phyloP scores from a whole-genome alignment of 495 filamentous ascomycete species.

The Penicillium taxi region DNA sequence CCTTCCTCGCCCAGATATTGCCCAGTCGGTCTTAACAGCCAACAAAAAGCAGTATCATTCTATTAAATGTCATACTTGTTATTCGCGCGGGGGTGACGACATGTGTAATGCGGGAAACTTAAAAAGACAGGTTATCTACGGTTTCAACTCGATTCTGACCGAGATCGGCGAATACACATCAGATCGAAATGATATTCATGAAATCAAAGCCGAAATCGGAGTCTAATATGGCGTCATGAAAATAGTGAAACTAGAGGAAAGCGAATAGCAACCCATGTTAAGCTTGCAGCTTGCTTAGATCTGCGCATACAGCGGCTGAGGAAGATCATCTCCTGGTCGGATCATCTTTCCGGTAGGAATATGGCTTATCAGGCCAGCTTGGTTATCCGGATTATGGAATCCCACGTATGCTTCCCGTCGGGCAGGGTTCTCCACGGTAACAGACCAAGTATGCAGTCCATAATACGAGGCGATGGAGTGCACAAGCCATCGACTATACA shows the following conservation, averaged over 20 bases:
- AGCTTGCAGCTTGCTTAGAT: constrained; percentile 29
- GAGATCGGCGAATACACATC: too few species aligned
- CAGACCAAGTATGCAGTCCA: constrained; percentile 75
- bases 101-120: too few species aligned
- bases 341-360: constrained; percentile 21
- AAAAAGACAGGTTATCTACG: too few species aligned
- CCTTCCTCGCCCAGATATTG: too few species aligned
- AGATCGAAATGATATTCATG: too few species aligned
- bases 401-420: constrained; percentile 88
- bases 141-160: too few species aligned
- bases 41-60: too few species aligned
- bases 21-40: too few species aligned
- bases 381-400: constrained; percentile 37
- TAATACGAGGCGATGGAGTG: constrained; percentile 92
- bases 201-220: neutral
- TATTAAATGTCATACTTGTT: too few species aligned
- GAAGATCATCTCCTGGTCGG: constrained; percentile 43
- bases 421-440: constrained; percentile 66
- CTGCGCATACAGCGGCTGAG: constrained; percentile 54
- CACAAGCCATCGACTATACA: constrained; percentile 75
- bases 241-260: neutral
- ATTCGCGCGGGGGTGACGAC: too few species aligned
- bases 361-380: constrained; percentile 22
- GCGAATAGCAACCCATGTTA: neutral
- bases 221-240: neutral